These are phyloP conservation scores for Glycine tomentella DNA, from an alignment of 306 rosid genomes.

Conservation along the genomic window DNA sequence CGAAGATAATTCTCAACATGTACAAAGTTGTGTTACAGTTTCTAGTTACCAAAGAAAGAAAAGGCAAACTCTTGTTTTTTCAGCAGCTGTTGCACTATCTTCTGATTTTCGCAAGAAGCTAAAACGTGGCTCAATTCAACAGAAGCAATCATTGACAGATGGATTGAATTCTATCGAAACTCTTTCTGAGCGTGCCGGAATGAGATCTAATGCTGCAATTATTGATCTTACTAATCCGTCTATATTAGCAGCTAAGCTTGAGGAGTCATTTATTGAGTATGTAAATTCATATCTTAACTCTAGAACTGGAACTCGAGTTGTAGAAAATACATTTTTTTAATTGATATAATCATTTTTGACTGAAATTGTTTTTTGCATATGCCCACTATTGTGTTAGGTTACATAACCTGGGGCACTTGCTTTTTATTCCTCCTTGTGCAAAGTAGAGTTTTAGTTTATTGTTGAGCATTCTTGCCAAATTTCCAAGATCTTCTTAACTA, in stretches of 20 bases:
- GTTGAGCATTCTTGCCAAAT: conserved; percentile 38
- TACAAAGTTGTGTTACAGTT: conserved; percentile 57
- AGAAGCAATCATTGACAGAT: conserved; percentile 64
- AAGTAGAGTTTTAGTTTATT: conserved; percentile 20
- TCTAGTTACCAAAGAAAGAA: conserved; percentile 84
- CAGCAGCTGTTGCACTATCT: conserved; percentile 92
- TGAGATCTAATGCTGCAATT: conserved; percentile 84
- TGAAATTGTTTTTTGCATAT: background rate
- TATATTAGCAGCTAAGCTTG: conserved; percentile 80
- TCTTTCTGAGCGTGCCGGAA: conserved; percentile 91
- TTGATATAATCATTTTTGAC: conserved; percentile 13
- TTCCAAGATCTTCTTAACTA: conserved; percentile 21
- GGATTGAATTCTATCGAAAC: conserved; percentile 83
- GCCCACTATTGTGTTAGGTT: background rate
- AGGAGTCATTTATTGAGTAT: conserved; percentile 94
- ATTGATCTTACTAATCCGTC: conserved; percentile 87
- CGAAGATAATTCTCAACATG: conserved; percentile 56
- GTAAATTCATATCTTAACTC: conserved; percentile 49
- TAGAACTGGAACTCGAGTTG: conserved; percentile 36
- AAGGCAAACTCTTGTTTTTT: conserved; percentile 94
- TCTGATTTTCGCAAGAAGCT: conserved; percentile 93
- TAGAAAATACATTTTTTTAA: conserved; percentile 14
- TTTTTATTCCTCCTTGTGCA: conserved; percentile 24
- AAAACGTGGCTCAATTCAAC: conserved; percentile 68
- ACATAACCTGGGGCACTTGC: conserved; percentile 6